These are phyloP conservation scores for Magnolia officinalis DNA, from an alignment of 164 flowering plant species.

Conservation along the genomic window DNA sequence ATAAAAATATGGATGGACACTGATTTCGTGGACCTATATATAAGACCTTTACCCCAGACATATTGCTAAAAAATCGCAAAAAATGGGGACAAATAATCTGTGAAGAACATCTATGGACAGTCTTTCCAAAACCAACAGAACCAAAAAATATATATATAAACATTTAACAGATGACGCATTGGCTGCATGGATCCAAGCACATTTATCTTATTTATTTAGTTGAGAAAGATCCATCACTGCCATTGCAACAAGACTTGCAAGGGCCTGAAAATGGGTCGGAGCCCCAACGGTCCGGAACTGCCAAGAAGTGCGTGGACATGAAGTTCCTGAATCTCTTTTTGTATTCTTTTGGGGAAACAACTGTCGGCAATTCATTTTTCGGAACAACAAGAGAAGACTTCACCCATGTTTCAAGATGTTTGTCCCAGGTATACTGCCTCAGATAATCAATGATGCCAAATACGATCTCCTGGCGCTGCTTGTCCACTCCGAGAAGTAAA, in stretches of 20 bases:
- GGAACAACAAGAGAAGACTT: constrained; percentile 84
- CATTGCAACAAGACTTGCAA: constrained; percentile 30
- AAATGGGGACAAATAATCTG: not conserved
- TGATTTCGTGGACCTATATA: not conserved
- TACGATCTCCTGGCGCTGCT: constrained; percentile 54
- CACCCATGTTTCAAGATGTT: constrained; percentile 88
- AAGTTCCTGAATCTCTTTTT: constrained; percentile 88
- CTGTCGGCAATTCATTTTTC: constrained; percentile 67
- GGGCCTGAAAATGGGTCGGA: constrained; percentile 31
- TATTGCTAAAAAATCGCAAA: constrained; percentile 5
- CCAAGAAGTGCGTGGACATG: constrained; percentile 62
- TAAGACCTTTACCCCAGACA: not conserved
- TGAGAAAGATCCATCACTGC: constrained; percentile 16
- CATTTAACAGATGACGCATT: not conserved
- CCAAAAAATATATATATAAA: not conserved
- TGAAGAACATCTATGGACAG: constrained; percentile 1
- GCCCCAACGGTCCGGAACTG: constrained; percentile 76
- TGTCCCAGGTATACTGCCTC: constrained; percentile 98
- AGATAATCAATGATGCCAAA: constrained; percentile 95
- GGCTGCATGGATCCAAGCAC: not conserved
- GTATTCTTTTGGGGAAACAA: constrained; percentile 83
- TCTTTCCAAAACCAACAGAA: not conserved
- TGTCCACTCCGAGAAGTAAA: constrained; percentile 83
- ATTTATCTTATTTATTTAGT: constrained; percentile 11
- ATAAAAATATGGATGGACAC: not conserved